phyloP scores from a whole-genome alignment of 768 basidiomycete species.

The Mycena metata region DNA sequence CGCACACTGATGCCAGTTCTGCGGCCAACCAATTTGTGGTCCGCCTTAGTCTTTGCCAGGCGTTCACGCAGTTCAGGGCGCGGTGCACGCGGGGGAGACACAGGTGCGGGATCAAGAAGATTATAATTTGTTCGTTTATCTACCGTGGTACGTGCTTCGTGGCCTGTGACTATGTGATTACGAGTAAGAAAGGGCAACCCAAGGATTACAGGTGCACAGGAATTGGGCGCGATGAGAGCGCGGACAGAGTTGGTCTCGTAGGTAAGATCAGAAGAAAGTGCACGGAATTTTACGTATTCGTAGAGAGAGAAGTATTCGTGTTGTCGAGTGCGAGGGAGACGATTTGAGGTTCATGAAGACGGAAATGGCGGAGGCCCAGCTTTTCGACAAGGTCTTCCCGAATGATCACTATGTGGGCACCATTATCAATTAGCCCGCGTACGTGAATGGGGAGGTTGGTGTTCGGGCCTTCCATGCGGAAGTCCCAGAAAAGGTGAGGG shows the following conservation, averaged over 20 bases:
- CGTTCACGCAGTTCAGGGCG: not conserved
- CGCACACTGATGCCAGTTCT: not conserved
- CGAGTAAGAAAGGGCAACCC: not conserved
- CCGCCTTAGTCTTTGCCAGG: not conserved
- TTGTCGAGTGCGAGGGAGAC: not conserved
- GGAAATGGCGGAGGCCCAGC: constrained; percentile 11
- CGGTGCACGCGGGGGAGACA: not conserved
- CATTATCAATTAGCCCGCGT: constrained; percentile 45
- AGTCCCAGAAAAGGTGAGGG: constrained; percentile 18
- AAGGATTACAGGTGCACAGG: not conserved
- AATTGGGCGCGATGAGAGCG: not conserved
- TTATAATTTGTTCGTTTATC: constrained; percentile 7
- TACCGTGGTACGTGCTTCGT: not conserved
- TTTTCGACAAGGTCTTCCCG: constrained; percentile 37
- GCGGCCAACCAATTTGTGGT: not conserved
- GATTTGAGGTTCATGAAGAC: constrained; percentile 12
- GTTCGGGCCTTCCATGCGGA: constrained; percentile 15
- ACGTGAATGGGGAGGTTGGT: constrained; percentile 19
- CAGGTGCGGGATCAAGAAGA: not conserved
- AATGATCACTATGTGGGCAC: constrained; percentile 50
- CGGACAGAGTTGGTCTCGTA: not conserved
- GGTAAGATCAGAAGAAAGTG: not conserved
- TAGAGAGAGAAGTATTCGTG: not conserved
- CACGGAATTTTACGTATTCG: not conserved
- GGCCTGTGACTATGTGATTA: not conserved